These are phyloP conservation scores for thale cress (Arabidopsis thaliana) DNA, from an alignment of 345 rosid genomes.

Conservation along the genomic window DNA sequence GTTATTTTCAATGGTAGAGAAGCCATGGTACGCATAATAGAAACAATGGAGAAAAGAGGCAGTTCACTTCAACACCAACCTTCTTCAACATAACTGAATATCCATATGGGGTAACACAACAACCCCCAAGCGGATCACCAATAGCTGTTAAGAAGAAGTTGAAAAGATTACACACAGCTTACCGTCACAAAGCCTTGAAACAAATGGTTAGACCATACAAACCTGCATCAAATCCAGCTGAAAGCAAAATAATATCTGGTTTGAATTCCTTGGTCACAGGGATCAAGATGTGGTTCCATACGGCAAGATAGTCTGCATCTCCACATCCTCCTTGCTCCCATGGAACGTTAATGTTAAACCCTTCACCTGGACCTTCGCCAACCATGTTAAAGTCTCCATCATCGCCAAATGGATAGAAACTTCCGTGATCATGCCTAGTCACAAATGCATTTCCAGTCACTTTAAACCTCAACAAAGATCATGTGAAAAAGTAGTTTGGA, in stretches of 20 bases:
- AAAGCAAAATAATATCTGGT: constrained; percentile 78
- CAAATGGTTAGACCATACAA: not conserved
- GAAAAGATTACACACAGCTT: constrained; percentile 22
- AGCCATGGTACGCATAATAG: constrained; percentile 45
- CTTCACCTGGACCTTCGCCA: constrained; percentile 91
- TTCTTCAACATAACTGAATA: constrained; percentile 78
- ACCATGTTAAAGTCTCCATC: constrained; percentile 82
- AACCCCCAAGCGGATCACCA: constrained; percentile 92
- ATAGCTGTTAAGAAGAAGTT: constrained; percentile 56
- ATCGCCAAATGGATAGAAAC: constrained; percentile 74
- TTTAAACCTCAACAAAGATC: not conserved
- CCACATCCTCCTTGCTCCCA: constrained; percentile 90
- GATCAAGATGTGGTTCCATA: constrained; percentile 88
- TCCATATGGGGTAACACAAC: constrained; percentile 82
- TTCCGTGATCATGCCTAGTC: constrained; percentile 83
- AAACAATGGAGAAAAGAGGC: constrained; percentile 52
- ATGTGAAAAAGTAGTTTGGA: not conserved
- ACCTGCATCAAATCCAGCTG: constrained; percentile 99
- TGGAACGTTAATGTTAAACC: constrained; percentile 93
- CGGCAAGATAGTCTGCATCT: constrained; percentile 91
- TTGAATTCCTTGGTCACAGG: constrained; percentile 79
- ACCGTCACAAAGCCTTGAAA: constrained; percentile 4
- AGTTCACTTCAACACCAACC: constrained; percentile 50
- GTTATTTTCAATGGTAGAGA: not conserved
- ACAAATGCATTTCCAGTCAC: constrained; percentile 21